Conservation (phyloP, 805 yeast genomes). For the Brettanomyces custersianus region DNA sequence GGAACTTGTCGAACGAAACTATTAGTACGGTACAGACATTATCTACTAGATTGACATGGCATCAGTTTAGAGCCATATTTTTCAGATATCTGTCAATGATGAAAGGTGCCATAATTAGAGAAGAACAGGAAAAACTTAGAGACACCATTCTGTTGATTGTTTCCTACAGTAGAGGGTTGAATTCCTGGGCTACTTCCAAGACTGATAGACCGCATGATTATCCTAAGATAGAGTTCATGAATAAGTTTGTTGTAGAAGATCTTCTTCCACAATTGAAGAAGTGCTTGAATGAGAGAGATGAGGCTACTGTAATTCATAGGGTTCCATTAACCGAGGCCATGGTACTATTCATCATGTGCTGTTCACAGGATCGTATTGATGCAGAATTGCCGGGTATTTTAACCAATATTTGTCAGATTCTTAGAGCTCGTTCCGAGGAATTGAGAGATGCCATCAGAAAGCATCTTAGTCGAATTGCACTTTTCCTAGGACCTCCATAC, state of each 20-base stretch:
- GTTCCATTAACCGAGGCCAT: conserved; percentile 78
- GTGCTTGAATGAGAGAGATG: conserved; percentile 56
- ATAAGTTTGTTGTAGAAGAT: conserved; percentile 43
- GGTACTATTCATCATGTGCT: conserved; percentile 53
- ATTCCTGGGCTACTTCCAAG: conserved; percentile 8
- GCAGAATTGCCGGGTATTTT: conserved; percentile 70
- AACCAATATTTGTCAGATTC: conserved; percentile 80
- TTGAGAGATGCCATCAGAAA: conserved; percentile 81
- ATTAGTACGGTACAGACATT: conserved; percentile 52
- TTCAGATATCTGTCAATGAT: conserved; percentile 46
- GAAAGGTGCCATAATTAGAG: conserved; percentile 13
- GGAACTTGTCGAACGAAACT: conserved; percentile 60
- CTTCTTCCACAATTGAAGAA: conserved; percentile 54
- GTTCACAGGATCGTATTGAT: conserved; percentile 47
- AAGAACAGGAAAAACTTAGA: conserved; percentile 37
- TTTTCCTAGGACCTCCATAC: conserved; percentile 63
- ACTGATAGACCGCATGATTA: conserved; percentile 21
- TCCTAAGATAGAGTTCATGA: conserved; percentile 31
- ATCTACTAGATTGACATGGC: conserved; percentile 56
- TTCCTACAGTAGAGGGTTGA: conserved; percentile 40
- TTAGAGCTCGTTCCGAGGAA: conserved; percentile 79
- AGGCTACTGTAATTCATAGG: conserved; percentile 67
- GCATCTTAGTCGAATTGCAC: conserved; percentile 56
- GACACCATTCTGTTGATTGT: conserved; percentile 52
- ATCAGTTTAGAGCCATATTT: conserved; percentile 68